Percentiles rank a stretch among this genome's conserved stretches.
Evolutionary conservation across 1,284 basidiomycete genomes (phyloP).

Genomic region (Sporisorium iseilematis-ciliati): DNA sequence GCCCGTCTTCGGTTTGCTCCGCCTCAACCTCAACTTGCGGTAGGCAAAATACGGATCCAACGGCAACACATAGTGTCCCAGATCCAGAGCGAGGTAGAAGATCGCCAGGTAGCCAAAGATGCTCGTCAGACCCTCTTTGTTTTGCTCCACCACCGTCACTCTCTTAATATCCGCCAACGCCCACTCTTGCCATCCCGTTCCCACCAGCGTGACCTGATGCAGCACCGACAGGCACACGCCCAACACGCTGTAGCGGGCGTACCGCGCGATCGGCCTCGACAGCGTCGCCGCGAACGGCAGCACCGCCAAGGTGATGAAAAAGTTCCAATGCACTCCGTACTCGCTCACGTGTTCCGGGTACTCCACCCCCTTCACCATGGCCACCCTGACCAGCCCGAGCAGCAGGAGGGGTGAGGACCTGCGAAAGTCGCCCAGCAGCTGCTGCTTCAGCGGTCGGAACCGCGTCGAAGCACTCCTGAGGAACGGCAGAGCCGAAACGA

Average conservation of each 20-base stretch:
- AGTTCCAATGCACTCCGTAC: slow-evolving; percentile 98
- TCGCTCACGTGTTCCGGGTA: slow-evolving; percentile 96
- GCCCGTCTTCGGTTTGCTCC: slow-evolving; percentile 25
- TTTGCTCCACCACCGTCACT: slow-evolving; percentile 78
- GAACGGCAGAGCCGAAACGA: slow-evolving; percentile 84
- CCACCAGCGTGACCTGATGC: slow-evolving; percentile 35
- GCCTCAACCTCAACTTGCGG: slow-evolving; percentile 18
- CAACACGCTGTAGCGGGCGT: slow-evolving; percentile 76
- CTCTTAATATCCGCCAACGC: slow-evolving; percentile 70
- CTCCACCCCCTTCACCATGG: slow-evolving; percentile 90
- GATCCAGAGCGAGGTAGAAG: slow-evolving; percentile 85
- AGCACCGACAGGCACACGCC: slow-evolving; percentile 74
- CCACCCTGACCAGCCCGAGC: slow-evolving; percentile 82
- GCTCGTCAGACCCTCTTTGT: slow-evolving; percentile 91
- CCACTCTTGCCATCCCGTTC: slow-evolving; percentile 51
- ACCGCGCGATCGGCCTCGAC: slow-evolving; percentile 72
- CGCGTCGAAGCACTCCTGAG: slow-evolving; percentile 43
- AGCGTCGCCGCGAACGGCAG: slow-evolving; percentile 82
- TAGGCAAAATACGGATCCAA: slow-evolving; percentile 74
- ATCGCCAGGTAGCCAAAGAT: slow-evolving; percentile 89
- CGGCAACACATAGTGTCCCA: slow-evolving; percentile 84
- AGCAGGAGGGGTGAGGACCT: slow-evolving; percentile 79
- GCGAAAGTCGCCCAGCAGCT: slow-evolving; percentile 70
- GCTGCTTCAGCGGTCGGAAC: slow-evolving; percentile 29
- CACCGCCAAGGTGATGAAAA: slow-evolving; percentile 91